Conservation (phyloP, 768 basidiomycete genomes). For the Collybia nuda region DNA sequence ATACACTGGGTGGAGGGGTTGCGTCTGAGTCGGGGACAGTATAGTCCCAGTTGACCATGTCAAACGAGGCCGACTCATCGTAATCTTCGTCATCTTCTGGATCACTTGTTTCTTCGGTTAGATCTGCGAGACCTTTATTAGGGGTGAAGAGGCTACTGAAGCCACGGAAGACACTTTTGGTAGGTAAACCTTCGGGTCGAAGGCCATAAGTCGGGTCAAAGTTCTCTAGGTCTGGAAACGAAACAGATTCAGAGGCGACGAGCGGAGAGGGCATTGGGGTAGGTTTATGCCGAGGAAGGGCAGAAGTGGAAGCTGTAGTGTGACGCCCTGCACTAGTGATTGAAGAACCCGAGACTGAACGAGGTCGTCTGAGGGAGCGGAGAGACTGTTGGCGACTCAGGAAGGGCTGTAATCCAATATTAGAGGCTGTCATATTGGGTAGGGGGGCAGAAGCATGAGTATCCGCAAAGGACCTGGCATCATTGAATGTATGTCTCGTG, state of each 20-base stretch:
- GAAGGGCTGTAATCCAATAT: slow-evolving; percentile 13
- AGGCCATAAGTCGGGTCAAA: slow-evolving; percentile 97
- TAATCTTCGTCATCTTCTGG: slow-evolving; percentile 39
- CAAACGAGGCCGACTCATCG: slow-evolving; percentile 49
- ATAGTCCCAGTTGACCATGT: slow-evolving; percentile 72
- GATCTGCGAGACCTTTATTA: slow-evolving; percentile 73
- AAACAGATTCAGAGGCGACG: slow-evolving; percentile 23
- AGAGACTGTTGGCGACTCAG: slow-evolving; percentile 8
- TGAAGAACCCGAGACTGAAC: slow-evolving; percentile 39
- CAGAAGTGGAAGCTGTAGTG: slow-evolving; percentile 18
- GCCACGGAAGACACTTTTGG: slow-evolving; percentile 76
- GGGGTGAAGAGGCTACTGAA: slow-evolving; percentile 75
- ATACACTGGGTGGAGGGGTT: slow-evolving; percentile 38
- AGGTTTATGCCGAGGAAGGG: slow-evolving; percentile 14
- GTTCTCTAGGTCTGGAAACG: slow-evolving; percentile 62
- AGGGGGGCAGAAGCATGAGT: slow-evolving; percentile 12
- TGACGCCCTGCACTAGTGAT: slow-evolving; percentile 27
- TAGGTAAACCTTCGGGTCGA: slow-evolving; percentile 86
- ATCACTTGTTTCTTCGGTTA: slow-evolving; percentile 56
- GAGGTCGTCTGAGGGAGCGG: slow-evolving; percentile 26
- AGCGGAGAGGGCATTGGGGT: slow-evolving; percentile 13
- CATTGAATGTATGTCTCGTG: slow-evolving; percentile 27
- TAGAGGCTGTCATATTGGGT: slow-evolving; percentile 8
- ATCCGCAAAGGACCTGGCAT: slow-evolving; percentile 45
- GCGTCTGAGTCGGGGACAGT: slow-evolving; percentile 46